These are phyloP conservation scores for Blastobotrys proliferans DNA, from an alignment of 1,139 yeast genomes.

Conservation along the genomic window DNA sequence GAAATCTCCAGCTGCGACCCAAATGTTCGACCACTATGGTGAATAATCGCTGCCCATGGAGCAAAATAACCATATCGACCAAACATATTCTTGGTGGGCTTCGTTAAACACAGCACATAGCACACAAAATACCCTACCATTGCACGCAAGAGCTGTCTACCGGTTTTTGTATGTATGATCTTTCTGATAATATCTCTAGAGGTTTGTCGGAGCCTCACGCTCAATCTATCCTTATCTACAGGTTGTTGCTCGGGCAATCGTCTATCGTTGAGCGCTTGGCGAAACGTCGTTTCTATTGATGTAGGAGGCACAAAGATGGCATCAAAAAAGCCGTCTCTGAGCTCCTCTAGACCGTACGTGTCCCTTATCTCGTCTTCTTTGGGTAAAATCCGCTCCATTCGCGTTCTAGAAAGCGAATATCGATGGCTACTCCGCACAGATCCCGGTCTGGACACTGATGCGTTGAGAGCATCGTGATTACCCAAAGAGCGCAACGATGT, in stretches of 20 bases:
- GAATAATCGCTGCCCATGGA: conserved; percentile 42
- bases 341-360: conserved; percentile 39
- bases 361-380: conserved; percentile 6
- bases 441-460: conserved; percentile 1
- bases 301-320: conserved; percentile 41
- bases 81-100: conserved; percentile 40
- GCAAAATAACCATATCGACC: conserved; percentile 39
- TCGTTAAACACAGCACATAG: conserved; percentile 39
- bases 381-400: conserved; percentile 9
- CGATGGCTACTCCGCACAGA: not conserved
- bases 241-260: conserved; percentile 12
- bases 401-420: conserved; percentile 6
- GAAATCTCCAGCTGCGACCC: conserved; percentile 50
- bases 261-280: conserved; percentile 2
- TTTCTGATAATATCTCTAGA: not conserved
- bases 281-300: conserved; percentile 18
- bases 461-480: not conserved
- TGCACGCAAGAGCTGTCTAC: conserved; percentile 31
- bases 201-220: conserved; percentile 4
- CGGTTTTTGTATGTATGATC: conserved; percentile 8
- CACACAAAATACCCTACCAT: conserved; percentile 41
- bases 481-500: conserved; percentile 1
- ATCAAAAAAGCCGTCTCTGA: conserved; percentile 48
- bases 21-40: conserved; percentile 45
- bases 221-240: conserved; percentile 10